Base-by-base conservation (phyloP, 2,329 filamentous ascomycete genomes). In the Sporothrix protearum region DNA sequence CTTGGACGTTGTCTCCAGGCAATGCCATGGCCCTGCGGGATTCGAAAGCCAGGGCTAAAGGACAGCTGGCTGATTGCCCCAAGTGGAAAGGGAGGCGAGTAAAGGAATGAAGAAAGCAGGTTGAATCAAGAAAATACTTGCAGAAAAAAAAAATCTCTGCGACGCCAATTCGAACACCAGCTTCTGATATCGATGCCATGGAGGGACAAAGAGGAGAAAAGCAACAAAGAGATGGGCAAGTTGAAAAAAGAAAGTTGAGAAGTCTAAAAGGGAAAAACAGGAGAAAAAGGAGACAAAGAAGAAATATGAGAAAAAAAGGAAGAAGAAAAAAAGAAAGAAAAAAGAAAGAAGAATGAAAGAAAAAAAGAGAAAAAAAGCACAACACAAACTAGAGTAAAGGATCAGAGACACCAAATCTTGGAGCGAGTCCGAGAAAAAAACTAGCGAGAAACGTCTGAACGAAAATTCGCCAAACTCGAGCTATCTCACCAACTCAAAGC, bases 101-200 rank as follows among this genome's bases (percentile, higher is more conserved):
- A 67, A 33, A 67, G 63, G 63, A 30, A 67, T 67, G 64, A 22
- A 22, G 42, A 67, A 51, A 45, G 9, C 25, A 64, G 30, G 45
- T 36, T n/a, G 39, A 66, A 30, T 30, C 39, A 66, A n/a, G 12
- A 51, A 53, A 22, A 22, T 9, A 14, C 25, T n/a, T 47, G 42
- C 19, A 1, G 4, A 22, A 42, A 42, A 10, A 12, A 16, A 22
- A 10, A 12, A 16, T 25, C 16, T 61, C 30, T 61, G 30, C 19
- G 22, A 39, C 19, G 30, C 33, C 57, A 9, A n/a, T 49, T 12
- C 30, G 45, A 67, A 49, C 28, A n/a, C 33, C 42, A 47, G 42
- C 19, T 47, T 19, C 42, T 47, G 25, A 19, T 4, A n/a, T n/a
- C 39, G n/a, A 33, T 45, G 8, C 6, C 3, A 49, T 33, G 16